phyloP scores from a whole-genome alignment of 768 basidiomycete species.

The Suillus alpinus region DNA sequence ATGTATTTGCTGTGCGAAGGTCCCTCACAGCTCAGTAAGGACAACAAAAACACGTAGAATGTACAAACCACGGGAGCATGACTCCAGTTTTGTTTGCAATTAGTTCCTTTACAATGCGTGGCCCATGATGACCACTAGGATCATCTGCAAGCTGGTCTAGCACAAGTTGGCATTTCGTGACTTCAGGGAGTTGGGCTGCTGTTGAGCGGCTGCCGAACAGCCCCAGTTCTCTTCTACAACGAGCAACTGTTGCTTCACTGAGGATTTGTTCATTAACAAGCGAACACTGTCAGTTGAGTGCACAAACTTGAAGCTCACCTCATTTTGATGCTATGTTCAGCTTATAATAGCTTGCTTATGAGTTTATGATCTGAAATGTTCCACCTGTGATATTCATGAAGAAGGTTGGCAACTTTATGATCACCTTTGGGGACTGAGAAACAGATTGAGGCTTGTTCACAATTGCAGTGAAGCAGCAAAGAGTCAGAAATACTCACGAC shows the following conservation, averaged over 20 bases:
- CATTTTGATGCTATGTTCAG: slow-evolving; percentile 24
- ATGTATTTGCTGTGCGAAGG: slow-evolving; percentile 12
- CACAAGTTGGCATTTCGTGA: slow-evolving; percentile 20
- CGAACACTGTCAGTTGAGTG: not conserved
- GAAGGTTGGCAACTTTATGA: not conserved
- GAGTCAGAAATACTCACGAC: not conserved
- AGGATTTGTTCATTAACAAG: not conserved
- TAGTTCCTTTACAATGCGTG: slow-evolving; percentile 15
- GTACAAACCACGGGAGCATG: slow-evolving; percentile 11
- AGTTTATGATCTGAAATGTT: slow-evolving; percentile 21
- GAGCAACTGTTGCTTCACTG: not conserved
- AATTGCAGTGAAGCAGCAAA: no score
- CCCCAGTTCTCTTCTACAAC: not conserved
- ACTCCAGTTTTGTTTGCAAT: slow-evolving; percentile 18
- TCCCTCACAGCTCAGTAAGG: not conserved
- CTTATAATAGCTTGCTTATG: slow-evolving; percentile 21
- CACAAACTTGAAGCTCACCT: not conserved
- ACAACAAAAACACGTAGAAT: not conserved
- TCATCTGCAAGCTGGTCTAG: slow-evolving; percentile 23
- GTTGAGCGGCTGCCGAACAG: not conserved
- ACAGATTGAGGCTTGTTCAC: no score
- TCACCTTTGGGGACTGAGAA: not conserved
- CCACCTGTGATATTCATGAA: slow-evolving; percentile 18
- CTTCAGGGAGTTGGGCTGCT: not conserved
- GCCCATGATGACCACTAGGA: slow-evolving; percentile 15